Evolutionary conservation across 352 stramenopile genomes (phyloP), one percentile per base, ranked within the genome.

Genomic region (Pythium chondricola): DNA sequence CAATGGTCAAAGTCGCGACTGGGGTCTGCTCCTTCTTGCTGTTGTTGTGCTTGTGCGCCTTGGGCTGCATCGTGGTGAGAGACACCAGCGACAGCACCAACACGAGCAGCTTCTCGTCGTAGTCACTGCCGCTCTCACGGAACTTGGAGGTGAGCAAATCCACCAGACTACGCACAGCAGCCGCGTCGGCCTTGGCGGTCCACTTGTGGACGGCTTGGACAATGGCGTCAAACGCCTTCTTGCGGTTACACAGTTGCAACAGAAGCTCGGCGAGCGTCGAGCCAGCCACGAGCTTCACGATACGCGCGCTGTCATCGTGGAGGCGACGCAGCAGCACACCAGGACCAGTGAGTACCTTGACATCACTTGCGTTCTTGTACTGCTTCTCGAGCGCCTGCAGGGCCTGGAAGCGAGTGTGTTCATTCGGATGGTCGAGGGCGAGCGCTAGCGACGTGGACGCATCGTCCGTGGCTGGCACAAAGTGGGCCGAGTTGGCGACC

Each of bases 401-500:
- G 8, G 83, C 81, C 45, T 89, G 61, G 47, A 85, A 83, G n/a
- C 83, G 80, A 25, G 77, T 88, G 50, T 71, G 56, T 43, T 84
- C 80, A 8, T 65, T 89, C 37, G 79, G 72, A 44, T 92, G 81
- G 49, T 94, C 83, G 14, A 94, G 54, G 11, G 83, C 80, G 4
- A 92, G 63, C 5, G 81, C 69, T 6, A 94, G 49, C 6, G 81
- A 91, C 24, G 78, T 92, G 48, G 70, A 82, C n/a, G 74, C 74
- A 40, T 85, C 68, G 5, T 62, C 67, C 25, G 56, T 65, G 2
- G 69, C 76, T 11, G 77, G 75, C 43, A 92, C 51, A 56, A 89
- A 92, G 48, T 88, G 77, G 8, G 81, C 74, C 42, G 81, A 89
- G 53, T 88, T 87, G 4, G 81, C 65, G 7, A 92, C 63, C 31